Conservation (phyloP, 1,284 basidiomycete genomes). For the Cryptococcus sp. region DNA sequence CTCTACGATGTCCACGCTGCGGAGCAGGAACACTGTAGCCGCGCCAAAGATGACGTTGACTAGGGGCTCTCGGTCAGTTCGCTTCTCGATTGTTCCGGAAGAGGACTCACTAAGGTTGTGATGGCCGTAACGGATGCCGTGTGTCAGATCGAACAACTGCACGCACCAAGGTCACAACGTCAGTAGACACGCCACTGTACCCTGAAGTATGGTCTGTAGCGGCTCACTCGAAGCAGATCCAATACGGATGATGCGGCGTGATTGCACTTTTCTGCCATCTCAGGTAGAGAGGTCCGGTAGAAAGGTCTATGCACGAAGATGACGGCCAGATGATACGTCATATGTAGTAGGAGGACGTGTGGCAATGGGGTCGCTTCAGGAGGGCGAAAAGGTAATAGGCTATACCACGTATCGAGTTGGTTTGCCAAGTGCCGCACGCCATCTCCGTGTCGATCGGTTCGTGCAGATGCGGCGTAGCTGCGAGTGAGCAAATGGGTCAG, state of each 20-base stretch:
- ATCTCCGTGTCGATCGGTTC: too few relatives aligned
- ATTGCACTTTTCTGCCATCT: constrained; percentile 18
- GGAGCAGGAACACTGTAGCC: constrained; percentile 20
- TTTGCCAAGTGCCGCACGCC: constrained; percentile 4
- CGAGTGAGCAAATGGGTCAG: too few relatives aligned
- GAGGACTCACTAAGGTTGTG: constrained; percentile 23
- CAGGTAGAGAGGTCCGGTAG: constrained; percentile 15
- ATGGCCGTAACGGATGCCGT: constrained; percentile 14
- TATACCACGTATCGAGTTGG: constrained; percentile 19
- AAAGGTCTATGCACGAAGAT: constrained; percentile 29
- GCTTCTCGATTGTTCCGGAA: too few relatives aligned
- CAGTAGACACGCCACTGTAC: background rate
- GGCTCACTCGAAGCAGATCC: constrained; percentile 13
- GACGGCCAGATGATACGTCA: constrained; percentile 19
- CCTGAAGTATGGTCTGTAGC: background rate
- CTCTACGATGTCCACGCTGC: constrained; percentile 6
- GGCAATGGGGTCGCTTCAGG: constrained; percentile 20
- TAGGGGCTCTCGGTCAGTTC: too few relatives aligned
- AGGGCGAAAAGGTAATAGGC: constrained; percentile 15
- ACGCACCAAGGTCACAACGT: background rate
- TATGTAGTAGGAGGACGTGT: constrained; percentile 26
- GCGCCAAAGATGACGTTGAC: constrained; percentile 23
- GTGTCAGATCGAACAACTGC: constrained; percentile 11
- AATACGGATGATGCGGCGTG: constrained; percentile 17
- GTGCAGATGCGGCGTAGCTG: too few relatives aligned